A percentile compares a stretch with the other conserved stretches of the same genome.
Conservation (phyloP, 768 basidiomycete species). For the Daedaleopsis nitida region DNA sequence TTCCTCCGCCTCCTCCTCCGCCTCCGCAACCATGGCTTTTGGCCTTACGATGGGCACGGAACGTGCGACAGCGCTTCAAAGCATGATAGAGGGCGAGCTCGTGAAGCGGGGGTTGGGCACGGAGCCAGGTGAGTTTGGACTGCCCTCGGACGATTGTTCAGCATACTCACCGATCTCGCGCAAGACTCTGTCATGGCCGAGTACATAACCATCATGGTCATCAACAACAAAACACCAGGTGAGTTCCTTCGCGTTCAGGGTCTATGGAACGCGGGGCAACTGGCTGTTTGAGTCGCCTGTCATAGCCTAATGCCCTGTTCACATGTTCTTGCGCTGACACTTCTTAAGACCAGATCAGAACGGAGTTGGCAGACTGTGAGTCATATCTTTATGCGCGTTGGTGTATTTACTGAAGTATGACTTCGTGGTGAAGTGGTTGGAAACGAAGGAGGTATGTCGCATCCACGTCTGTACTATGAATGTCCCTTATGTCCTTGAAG, state of each 20-base stretch:
- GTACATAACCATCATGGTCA: slow-evolving; percentile 94
- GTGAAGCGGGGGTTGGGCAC: slow-evolving; percentile 70
- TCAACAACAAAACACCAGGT: slow-evolving; percentile 87
- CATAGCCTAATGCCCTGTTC: neutral
- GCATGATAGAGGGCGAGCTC: slow-evolving; percentile 82
- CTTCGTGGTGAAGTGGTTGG: slow-evolving; percentile 58
- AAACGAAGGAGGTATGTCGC: slow-evolving; percentile 68
- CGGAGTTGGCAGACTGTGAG: slow-evolving; percentile 21
- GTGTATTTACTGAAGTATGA: neutral
- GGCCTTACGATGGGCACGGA: slow-evolving; percentile 81
- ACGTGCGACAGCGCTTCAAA: slow-evolving; percentile 72
- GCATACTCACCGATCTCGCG: neutral
- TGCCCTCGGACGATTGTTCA: neutral
- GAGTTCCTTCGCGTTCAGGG: slow-evolving; percentile 26
- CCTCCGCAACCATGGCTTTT: slow-evolving; percentile 57
- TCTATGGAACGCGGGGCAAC: slow-evolving; percentile 62
- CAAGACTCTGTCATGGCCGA: slow-evolving; percentile 90
- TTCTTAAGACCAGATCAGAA: slow-evolving; percentile 16
- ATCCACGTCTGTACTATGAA: neutral
- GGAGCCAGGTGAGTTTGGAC: slow-evolving; percentile 62
- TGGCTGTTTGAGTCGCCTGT: slow-evolving; percentile 41
- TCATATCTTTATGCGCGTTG: neutral
- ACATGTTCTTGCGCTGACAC: neutral
- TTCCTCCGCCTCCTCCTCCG: too few relatives aligned
- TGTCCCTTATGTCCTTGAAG: slow-evolving; percentile 42